Evolutionary conservation across 306 rosid genomes (phyloP).

Genomic region (Trifolium subterraneum): DNA sequence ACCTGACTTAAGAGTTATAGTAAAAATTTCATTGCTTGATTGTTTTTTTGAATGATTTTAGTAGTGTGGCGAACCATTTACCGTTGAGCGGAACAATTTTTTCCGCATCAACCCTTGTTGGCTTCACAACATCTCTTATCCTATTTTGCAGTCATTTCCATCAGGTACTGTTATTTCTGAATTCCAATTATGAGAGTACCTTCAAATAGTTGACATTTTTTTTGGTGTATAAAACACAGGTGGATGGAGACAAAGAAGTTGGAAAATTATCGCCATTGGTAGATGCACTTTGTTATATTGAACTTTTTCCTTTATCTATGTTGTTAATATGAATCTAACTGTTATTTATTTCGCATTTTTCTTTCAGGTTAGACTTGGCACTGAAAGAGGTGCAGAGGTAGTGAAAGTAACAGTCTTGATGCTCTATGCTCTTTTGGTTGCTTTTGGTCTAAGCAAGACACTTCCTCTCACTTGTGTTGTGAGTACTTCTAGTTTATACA

Average conservation of each 20-base stretch:
- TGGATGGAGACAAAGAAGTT: slow-evolving; percentile 76
- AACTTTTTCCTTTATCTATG: slow-evolving; percentile 14
- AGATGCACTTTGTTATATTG: slow-evolving; percentile 25
- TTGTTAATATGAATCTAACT: slow-evolving; percentile 25
- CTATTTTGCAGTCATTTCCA: slow-evolving; percentile 96
- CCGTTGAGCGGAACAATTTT: slow-evolving; percentile 65
- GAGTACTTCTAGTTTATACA: slow-evolving; percentile 40
- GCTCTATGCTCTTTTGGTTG: slow-evolving; percentile 63
- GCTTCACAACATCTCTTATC: slow-evolving; percentile 81
- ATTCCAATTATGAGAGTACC: slow-evolving; percentile 20
- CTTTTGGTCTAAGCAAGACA: slow-evolving; percentile 58
- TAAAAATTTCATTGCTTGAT: slow-evolving; percentile 40
- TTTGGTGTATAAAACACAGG: slow-evolving; percentile 48
- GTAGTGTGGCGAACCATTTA: slow-evolving; percentile 56
- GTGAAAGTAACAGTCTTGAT: slow-evolving; percentile 60
- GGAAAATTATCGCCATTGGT: slow-evolving; percentile 95
- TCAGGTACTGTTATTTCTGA: slow-evolving; percentile 56
- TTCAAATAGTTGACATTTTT: slow-evolving; percentile 36
- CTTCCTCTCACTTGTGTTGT: slow-evolving; percentile 78
- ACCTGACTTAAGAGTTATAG: slow-evolving; percentile 17
- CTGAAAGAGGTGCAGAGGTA: slow-evolving; percentile 57
- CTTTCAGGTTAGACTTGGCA: slow-evolving; percentile 85
- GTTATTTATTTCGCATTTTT: slow-evolving; percentile 13
- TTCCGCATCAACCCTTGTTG: slow-evolving; percentile 82
- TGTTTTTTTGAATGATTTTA: slow-evolving; percentile 44